Evolutionary conservation across 2,329 filamentous ascomycete species (phyloP), one percentile per base, ranked within the genome.

Genomic region (Ceratocystiopsis sp.): DNA sequence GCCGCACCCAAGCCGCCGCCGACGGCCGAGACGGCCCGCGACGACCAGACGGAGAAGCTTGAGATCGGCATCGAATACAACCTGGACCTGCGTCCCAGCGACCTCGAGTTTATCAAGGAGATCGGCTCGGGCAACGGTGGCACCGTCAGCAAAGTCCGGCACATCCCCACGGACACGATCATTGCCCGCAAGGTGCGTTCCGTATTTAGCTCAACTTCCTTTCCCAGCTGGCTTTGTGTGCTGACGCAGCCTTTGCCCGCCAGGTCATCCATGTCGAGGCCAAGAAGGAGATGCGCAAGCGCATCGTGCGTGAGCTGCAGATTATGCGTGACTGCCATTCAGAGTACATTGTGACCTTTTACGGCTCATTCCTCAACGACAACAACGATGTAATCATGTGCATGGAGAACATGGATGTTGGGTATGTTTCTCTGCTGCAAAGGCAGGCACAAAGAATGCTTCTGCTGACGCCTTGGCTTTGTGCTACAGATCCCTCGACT

Each of bases 361-460:
- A 96, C 57, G 91, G 91, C 47, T 91, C 91, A 35, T 98, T 96
- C 58, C 74, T 96, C 56, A 96, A 94, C 58, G 84, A 93, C 57
- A 86, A 86, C 48, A 89, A 93, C 57, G 91, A 98, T 64, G 93
- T 98, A 46, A 93, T 96, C 53, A 89, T 98, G 80, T 98, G 91
- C 61, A 98, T 98, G 91, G 91, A 98, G 61, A 96, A 98, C 59
- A 94, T 94, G 85, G 91, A 98, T 62, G 85, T 89, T 59, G 91
- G 91, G 91, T 96, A 72, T 62, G 84, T 48, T 8, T 19, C 29
- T 2, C 14, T 35, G 18, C 25, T n/a, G n/a, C n/a, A n/a, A 21
- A 15, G 16, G n/a, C n/a, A 35, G 13, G 15, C 17, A 14, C 13
- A 13, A 25, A 42, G 44, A 42, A 35, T 37, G 32, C 16, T 37